Conservation (phyloP, 2,329 filamentous ascomycete species). For the Emmonsia crescens region DNA sequence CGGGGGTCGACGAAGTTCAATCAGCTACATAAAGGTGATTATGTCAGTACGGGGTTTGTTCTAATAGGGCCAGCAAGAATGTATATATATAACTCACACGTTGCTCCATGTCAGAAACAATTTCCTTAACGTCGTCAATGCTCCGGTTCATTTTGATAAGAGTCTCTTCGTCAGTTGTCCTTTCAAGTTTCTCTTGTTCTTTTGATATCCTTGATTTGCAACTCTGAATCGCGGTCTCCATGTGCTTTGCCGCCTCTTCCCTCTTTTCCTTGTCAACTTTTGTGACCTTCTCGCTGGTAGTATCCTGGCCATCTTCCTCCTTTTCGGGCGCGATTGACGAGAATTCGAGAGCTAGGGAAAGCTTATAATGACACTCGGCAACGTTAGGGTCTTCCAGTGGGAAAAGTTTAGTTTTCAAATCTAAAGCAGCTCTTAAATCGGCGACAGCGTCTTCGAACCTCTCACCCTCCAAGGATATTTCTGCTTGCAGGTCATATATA, state of each 20-base stretch:
- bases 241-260: slow-evolving; percentile 47
- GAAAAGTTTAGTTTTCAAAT: slow-evolving; percentile 68
- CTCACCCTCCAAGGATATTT: slow-evolving; percentile 96
- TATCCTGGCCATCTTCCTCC: slow-evolving; percentile 30
- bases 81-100: slow-evolving; percentile 33
- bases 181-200: slow-evolving; percentile 39
- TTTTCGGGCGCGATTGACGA: slow-evolving; percentile 56
- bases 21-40: slow-evolving; percentile 29
- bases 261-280: slow-evolving; percentile 44
- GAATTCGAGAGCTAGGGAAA: slow-evolving; percentile 90
- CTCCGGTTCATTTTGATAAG: slow-evolving; percentile 32
- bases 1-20: slow-evolving; percentile 47
- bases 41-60: neutral
- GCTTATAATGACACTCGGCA: slow-evolving; percentile 92
- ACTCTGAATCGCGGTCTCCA: slow-evolving; percentile 50
- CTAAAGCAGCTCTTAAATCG: slow-evolving; percentile 67
- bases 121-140: slow-evolving; percentile 50
- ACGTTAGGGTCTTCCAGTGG: slow-evolving; percentile 71
- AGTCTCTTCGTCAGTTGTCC: slow-evolving; percentile 31
- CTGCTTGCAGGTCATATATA: slow-evolving; percentile 84
- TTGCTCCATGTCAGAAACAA: slow-evolving; percentile 51
- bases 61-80: neutral
- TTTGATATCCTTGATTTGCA: slow-evolving; percentile 45
- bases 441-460: slow-evolving; percentile 78
- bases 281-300: slow-evolving; percentile 26